Percentiles rank a stretch among this genome's conserved stretches.
phyloP scores from a whole-genome alignment of 2,329 filamentous ascomycete genomes.

The Fusarium stilboides region DNA sequence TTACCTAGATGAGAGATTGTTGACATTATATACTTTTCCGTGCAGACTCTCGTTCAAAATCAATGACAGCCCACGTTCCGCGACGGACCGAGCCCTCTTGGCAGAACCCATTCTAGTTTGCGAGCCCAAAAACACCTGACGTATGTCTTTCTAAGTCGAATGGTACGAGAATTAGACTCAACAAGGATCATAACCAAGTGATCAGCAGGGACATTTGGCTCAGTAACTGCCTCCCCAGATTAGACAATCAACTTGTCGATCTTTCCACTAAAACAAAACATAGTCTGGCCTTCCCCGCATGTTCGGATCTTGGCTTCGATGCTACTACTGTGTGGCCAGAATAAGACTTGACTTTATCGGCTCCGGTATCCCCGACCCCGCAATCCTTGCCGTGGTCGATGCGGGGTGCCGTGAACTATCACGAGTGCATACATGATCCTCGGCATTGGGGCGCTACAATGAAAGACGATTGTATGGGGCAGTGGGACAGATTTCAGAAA shows the following conservation, averaged over 20 bases:
- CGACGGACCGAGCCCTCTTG: constrained; percentile 24
- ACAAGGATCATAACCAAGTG: not conserved
- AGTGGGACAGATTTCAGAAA: too few relatives aligned
- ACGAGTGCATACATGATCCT: constrained; percentile 7
- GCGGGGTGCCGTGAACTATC: constrained; percentile 11
- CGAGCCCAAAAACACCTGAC: constrained; percentile 12
- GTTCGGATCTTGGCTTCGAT: not conserved
- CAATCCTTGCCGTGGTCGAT: not conserved
- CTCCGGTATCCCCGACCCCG: constrained; percentile 28
- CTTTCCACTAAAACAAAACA: constrained; percentile 2
- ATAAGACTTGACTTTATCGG: not conserved
- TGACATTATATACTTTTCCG: constrained; percentile 9
- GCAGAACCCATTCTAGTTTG: not conserved
- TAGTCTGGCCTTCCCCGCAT: constrained; percentile 17
- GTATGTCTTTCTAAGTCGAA: not conserved
- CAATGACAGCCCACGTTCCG: not conserved
- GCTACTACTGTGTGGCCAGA: not conserved
- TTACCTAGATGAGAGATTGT: rapidly evolving
- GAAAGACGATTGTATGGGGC: not conserved
- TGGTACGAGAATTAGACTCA: not conserved
- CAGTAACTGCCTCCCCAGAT: not conserved
- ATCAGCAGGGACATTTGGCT: constrained; percentile 6
- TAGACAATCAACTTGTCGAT: not conserved
- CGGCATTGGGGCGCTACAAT: not conserved
- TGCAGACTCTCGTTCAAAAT: not conserved